Conservation (phyloP, 148 eudicot genomes). For the Euryodendron excelsum region DNA sequence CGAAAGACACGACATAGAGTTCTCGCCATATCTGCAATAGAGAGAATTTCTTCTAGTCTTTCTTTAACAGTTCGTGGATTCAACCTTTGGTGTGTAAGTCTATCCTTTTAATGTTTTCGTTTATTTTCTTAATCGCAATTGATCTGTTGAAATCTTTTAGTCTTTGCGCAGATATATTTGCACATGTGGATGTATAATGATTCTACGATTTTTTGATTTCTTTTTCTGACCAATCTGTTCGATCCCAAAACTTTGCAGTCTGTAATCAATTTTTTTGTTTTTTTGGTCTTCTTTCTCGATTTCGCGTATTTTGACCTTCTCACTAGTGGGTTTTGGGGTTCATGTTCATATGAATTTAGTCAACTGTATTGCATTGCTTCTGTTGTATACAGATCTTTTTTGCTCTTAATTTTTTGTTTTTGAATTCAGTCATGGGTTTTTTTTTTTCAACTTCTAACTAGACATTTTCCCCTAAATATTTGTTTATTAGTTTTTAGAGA, state of each 20-base stretch:
- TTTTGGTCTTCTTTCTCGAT: neutral
- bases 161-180: neutral
- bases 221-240: neutral
- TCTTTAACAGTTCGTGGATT: neutral
- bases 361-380: neutral
- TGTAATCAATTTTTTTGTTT: neutral
- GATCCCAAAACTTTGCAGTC: neutral
- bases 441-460: no score
- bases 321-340: neutral
- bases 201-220: neutral
- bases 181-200: neutral
- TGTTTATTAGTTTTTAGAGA: neutral
- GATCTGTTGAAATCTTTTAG: neutral
- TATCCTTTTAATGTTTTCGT: neutral
- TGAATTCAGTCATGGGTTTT: neutral
- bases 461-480: no score
- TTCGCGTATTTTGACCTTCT: neutral
- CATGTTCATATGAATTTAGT: neutral
- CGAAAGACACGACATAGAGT: neutral
- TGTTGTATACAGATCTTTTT: neutral
- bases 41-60: neutral
- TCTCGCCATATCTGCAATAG: neutral
- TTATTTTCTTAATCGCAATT: neutral
- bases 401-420: neutral
- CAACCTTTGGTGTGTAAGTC: neutral